phyloP scores from a whole-genome alignment of 2,329 filamentous ascomycete species.

The Tolypocladium amazonense region DNA sequence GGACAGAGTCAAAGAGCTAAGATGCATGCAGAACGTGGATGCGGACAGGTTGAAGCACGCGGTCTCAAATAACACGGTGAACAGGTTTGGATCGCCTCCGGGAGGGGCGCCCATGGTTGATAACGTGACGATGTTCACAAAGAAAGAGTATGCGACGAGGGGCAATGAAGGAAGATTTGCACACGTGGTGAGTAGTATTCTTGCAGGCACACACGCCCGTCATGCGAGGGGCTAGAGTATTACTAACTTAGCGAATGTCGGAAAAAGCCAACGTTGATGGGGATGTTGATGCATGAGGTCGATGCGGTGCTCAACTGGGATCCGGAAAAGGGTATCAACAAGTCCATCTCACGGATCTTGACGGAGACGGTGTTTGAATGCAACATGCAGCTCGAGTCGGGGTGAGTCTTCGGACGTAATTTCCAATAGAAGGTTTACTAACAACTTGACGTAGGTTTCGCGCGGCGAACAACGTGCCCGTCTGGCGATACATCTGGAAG shows the following conservation, averaged over 20 bases:
- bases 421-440: not conserved
- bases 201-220: not conserved
- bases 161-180: not conserved
- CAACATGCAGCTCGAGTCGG: not conserved
- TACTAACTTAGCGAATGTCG: not conserved
- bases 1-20: not conserved
- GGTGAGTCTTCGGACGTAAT: not conserved
- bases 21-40: not conserved
- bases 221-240: not conserved
- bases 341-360: not conserved
- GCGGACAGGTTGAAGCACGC: not conserved
- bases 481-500: not conserved
- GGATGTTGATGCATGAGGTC: not conserved
- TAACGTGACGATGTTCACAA: not conserved
- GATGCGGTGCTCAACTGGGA: not conserved
- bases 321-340: not conserved
- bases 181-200: not conserved
- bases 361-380: not conserved
- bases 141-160: not conserved
- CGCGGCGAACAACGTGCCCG: not conserved
- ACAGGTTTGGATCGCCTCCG: not conserved
- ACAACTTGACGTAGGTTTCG: not conserved
- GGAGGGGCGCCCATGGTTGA: not conserved
- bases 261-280: not conserved
- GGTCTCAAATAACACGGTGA: not conserved